phyloP scores from a whole-genome alignment of 1,284 basidiomycete genomes.

The Volvariella surrecta region DNA sequence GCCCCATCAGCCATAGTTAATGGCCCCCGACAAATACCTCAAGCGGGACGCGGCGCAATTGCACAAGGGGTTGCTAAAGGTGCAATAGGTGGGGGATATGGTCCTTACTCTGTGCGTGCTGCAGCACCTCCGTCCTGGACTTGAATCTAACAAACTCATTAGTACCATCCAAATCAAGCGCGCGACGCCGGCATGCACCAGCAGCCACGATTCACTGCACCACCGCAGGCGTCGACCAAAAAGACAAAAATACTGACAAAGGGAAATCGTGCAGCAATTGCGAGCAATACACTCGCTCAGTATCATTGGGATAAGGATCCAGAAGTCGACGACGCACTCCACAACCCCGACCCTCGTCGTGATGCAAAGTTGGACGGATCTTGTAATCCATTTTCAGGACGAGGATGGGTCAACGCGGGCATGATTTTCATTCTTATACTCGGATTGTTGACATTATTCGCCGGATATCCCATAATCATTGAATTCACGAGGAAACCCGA shows the following conservation, averaged over 20 bases:
- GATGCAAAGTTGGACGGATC: slow-evolving; percentile 45
- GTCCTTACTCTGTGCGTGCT: slow-evolving; percentile 66
- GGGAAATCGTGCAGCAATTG: slow-evolving; percentile 16
- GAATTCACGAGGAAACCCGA: slow-evolving; percentile 28
- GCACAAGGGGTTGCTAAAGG: slow-evolving; percentile 67
- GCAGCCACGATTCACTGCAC: slow-evolving; percentile 50
- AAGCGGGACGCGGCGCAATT: slow-evolving; percentile 42
- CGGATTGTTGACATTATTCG: slow-evolving; percentile 61
- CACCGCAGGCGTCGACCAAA: slow-evolving; percentile 33
- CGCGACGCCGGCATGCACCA: slow-evolving; percentile 34
- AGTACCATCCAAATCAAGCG: slow-evolving; percentile 52
- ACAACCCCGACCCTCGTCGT: slow-evolving; percentile 65
- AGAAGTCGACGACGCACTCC: slow-evolving; percentile 69
- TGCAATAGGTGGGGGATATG: slow-evolving; percentile 64
- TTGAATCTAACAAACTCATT: slow-evolving; percentile 5
- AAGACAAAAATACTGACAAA: slow-evolving; percentile 19
- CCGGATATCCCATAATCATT: slow-evolving; percentile 73
- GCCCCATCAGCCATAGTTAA: slow-evolving; percentile 16
- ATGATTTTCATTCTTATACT: slow-evolving; percentile 51
- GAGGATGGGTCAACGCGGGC: slow-evolving; percentile 67
- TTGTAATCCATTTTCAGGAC: slow-evolving; percentile 56
- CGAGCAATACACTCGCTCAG: slow-evolving; percentile 36
- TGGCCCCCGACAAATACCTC: slow-evolving; percentile 15
- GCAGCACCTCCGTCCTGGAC: slow-evolving; percentile 6
- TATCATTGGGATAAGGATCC: slow-evolving; percentile 71